Percentiles rank a stretch among this genome's conserved stretches.
These are phyloP conservation scores for Termitomyces eurrhizus DNA, from an alignment of 768 basidiomycete species.

Conservation along the genomic window DNA sequence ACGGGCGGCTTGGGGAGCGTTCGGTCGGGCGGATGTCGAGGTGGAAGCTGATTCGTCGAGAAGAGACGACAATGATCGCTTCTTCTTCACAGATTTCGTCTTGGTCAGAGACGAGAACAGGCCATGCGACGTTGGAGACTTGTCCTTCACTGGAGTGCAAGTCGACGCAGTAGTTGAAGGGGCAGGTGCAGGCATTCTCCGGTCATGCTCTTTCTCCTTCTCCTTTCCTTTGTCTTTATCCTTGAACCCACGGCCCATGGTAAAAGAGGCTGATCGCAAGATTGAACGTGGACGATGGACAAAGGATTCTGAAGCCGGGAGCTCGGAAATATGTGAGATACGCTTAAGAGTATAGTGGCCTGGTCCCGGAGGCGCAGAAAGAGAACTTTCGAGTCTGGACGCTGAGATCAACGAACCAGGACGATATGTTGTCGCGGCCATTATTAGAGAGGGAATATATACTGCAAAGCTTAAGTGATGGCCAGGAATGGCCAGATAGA, in stretches of 20 bases:
- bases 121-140: slow-evolving; percentile 17
- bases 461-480: slow-evolving; percentile 4
- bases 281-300: slow-evolving; percentile 19
- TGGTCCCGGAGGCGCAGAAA: slow-evolving; percentile 14
- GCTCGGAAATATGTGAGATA: slow-evolving; percentile 30
- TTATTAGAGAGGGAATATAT: slow-evolving; percentile 14
- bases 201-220: slow-evolving; percentile 1
- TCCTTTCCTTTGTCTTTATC: slow-evolving; percentile 27
- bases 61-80: slow-evolving; percentile 34
- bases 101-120: slow-evolving; percentile 16
- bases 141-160: slow-evolving; percentile 9
- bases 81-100: slow-evolving; percentile 28
- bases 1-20: slow-evolving; percentile 7
- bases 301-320: slow-evolving; percentile 14
- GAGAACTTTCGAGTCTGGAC: slow-evolving; percentile 5
- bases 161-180: neutral
- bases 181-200: neutral
- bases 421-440: slow-evolving; percentile 12
- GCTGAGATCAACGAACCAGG: slow-evolving; percentile 13
- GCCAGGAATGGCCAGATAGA: slow-evolving; percentile 2
- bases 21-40: slow-evolving; percentile 1
- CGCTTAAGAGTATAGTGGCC: slow-evolving; percentile 36
- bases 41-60: slow-evolving; percentile 18
- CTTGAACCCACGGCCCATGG: slow-evolving; percentile 35
- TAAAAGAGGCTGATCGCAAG: slow-evolving; percentile 28